Percentiles rank a stretch among this genome's conserved stretches.
These are phyloP conservation scores for Neocucurbitaria cava DNA, from an alignment of 2,329 filamentous ascomycete species.

Conservation along the genomic window DNA sequence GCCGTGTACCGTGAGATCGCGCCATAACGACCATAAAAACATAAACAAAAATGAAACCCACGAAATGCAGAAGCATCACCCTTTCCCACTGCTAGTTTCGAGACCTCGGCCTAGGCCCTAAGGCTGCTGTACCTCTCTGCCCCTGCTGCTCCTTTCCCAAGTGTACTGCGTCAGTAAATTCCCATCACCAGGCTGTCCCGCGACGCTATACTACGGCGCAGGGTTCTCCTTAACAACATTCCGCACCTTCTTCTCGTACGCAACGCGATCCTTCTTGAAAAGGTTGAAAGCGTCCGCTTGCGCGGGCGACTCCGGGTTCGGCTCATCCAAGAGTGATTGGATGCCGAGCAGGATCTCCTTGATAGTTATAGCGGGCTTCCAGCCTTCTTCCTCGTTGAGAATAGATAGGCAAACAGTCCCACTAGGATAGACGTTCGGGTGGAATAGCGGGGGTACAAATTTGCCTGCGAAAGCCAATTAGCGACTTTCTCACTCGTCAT, in stretches of 20 bases:
- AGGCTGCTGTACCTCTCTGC: neutral
- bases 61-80: neutral
- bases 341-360: constrained; percentile 97
- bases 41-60: neutral
- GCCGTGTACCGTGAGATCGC: neutral
- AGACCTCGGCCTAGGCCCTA: neutral
- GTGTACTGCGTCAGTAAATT: neutral
- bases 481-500: constrained; percentile 7
- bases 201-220: constrained; percentile 62
- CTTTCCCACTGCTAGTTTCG: neutral
- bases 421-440: constrained; percentile 97
- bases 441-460: constrained; percentile 94
- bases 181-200: neutral
- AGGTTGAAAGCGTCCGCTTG: constrained; percentile 98
- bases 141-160: neutral
- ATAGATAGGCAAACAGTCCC: constrained; percentile 98
- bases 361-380: constrained; percentile 98
- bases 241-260: constrained; percentile 88
- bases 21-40: constrained; percentile 2
- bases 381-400: constrained; percentile 96
- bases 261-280: constrained; percentile 85
- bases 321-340: constrained; percentile 93
- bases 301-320: constrained; percentile 94
- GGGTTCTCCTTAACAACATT: constrained; percentile 90
- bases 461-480: constrained; percentile 68